Percentiles rank a stretch among this genome's conserved stretches.
phyloP scores from a whole-genome alignment of 306 rosid species.

The Begonia peltatifolia region DNA sequence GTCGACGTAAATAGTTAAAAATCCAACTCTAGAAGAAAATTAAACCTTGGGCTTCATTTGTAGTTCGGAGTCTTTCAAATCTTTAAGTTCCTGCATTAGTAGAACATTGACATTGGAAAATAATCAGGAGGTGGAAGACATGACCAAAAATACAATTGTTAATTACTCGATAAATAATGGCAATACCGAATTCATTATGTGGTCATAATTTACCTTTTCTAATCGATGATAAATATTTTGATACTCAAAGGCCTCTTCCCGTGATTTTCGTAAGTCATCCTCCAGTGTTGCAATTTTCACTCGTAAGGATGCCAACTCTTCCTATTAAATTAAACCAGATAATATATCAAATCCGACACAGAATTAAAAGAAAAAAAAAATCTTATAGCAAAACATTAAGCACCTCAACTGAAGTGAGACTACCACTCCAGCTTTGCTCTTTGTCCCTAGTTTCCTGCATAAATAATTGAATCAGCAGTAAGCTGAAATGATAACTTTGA shows the following conservation, averaged over 20 bases:
- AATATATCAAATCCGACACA: background rate
- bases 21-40: constrained; percentile 6
- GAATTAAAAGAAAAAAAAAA: no score
- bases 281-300: constrained; percentile 59
- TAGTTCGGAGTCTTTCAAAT: constrained; percentile 68
- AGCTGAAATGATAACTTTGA: no score
- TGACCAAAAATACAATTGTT: background rate
- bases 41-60: constrained; percentile 85
- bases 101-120: constrained; percentile 12
- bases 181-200: background rate
- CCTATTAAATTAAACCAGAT: constrained; percentile 32
- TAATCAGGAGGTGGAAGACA: background rate
- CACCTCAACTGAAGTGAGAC: constrained; percentile 47
- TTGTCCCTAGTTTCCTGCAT: constrained; percentile 53
- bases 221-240: constrained; percentile 38
- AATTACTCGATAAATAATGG: background rate
- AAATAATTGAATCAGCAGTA: constrained; percentile 6
- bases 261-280: constrained; percentile 72
- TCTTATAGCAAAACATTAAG: no score
- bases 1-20: constrained; percentile 7
- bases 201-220: constrained; percentile 48
- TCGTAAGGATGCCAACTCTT: constrained; percentile 53
- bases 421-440: constrained; percentile 44
- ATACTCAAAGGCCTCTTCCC: constrained; percentile 50
- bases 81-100: constrained; percentile 67